Evolutionary conservation across 1,139 yeast genomes (phyloP).

Genomic region (Kodamaea ohmeri): DNA sequence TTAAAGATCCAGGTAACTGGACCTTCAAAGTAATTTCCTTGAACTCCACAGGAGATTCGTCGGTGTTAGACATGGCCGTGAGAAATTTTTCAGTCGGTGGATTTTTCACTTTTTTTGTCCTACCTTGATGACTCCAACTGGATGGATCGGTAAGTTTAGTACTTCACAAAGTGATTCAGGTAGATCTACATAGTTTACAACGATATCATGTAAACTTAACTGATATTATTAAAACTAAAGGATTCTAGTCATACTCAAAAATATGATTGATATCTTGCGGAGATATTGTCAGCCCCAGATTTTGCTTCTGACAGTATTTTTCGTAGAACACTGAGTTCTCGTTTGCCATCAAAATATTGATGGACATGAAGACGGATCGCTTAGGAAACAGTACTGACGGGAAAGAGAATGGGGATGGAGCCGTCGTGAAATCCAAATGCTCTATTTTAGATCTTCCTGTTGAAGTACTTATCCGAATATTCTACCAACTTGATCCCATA

Average conservation of each 20-base stretch:
- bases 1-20: constrained; percentile 32
- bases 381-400: constrained; percentile 9
- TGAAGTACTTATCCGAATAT: constrained; percentile 55
- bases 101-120: constrained; percentile 3
- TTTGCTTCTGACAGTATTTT: background rate
- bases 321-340: background rate
- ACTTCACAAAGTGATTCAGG: too few relatives aligned
- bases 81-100: constrained; percentile 1
- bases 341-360: constrained; percentile 2
- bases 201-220: too few relatives aligned
- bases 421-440: background rate
- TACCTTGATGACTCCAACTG: too few relatives aligned
- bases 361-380: constrained; percentile 8
- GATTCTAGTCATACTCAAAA: too few relatives aligned
- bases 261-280: background rate
- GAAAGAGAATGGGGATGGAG: background rate
- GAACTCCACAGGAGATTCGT: constrained; percentile 5
- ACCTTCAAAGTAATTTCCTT: constrained; percentile 26
- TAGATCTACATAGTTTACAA: too few relatives aligned
- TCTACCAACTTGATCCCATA: constrained; percentile 55
- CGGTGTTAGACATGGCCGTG: constrained; percentile 6
- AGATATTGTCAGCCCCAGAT: background rate
- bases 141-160: too few relatives aligned
- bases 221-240: too few relatives aligned
- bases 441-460: constrained; percentile 47